phyloP scores from a whole-genome alignment of 495 filamentous ascomycete genomes.

The Penicillium atrosanguineum region DNA sequence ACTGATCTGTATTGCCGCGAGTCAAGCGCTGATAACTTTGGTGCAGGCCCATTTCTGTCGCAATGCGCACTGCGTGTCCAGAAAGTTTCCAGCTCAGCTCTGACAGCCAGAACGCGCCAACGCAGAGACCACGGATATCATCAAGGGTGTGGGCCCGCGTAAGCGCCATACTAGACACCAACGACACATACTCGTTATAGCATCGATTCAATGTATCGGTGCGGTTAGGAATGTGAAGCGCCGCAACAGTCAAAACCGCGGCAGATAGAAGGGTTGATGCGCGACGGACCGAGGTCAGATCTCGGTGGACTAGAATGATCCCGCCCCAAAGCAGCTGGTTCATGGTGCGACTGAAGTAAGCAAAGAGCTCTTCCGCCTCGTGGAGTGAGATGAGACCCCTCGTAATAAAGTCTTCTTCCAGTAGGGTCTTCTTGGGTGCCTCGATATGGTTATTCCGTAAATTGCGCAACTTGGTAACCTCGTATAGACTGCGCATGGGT shows the following conservation, averaged over 20 bases:
- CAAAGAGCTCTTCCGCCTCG: constrained; percentile 51
- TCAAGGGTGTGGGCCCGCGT: constrained; percentile 50
- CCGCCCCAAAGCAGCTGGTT: constrained; percentile 57
- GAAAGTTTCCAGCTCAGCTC: constrained; percentile 55
- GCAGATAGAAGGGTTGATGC: constrained; percentile 48
- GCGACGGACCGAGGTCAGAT: constrained; percentile 48
- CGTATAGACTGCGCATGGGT: constrained; percentile 59
- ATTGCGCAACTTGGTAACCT: constrained; percentile 57
- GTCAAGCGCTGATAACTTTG: constrained; percentile 50
- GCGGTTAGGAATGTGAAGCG: constrained; percentile 51
- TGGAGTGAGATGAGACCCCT: constrained; percentile 46
- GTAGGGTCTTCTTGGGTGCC: constrained; percentile 43
- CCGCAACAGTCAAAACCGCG: constrained; percentile 52
- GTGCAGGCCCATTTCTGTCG: constrained; percentile 52
- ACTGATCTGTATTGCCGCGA: constrained; percentile 45
- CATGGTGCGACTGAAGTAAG: constrained; percentile 52
- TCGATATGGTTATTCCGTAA: constrained; percentile 45
- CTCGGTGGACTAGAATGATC: constrained; percentile 51
- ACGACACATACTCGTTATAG: constrained; percentile 50
- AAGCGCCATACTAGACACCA: constrained; percentile 52
- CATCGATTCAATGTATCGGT: constrained; percentile 49
- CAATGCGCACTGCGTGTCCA: constrained; percentile 53
- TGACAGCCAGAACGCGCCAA: constrained; percentile 54
- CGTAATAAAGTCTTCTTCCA: constrained; percentile 53
- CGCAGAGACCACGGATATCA: constrained; percentile 50